Evolutionary conservation across 78 protist genomes (phyloP).

Genomic region (Dictyostelium citrinum): DNA sequence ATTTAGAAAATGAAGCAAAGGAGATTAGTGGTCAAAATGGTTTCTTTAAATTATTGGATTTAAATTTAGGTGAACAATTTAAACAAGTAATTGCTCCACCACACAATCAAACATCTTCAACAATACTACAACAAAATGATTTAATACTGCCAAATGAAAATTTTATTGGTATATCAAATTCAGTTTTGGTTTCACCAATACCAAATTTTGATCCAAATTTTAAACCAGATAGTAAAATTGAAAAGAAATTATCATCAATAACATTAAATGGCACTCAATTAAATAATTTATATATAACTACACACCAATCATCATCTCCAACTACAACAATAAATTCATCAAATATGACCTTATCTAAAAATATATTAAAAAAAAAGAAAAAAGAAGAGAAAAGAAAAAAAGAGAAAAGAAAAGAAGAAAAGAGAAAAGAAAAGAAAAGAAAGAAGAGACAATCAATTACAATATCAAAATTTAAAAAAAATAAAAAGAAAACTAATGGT

Average conservation of each 20-base stretch:
- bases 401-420: background rate
- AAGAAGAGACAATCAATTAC: background rate
- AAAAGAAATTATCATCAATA: background rate
- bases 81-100: background rate
- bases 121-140: background rate
- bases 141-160: background rate
- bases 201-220: background rate
- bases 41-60: constrained; percentile 15
- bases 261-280: background rate
- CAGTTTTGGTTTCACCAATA: background rate
- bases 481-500: background rate
- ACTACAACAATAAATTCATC: too few relatives aligned
- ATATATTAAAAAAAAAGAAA: background rate
- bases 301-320: background rate
- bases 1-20: constrained; percentile 59
- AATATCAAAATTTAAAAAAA: background rate
- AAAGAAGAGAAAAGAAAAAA: background rate
- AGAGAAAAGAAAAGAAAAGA: background rate
- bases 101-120: background rate
- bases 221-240: background rate
- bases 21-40: background rate
- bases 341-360: background rate
- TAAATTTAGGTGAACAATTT: background rate
- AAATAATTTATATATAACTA: background rate
- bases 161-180: background rate